These are phyloP conservation scores for Ustilago shanxiensis DNA, from an alignment of 1,284 basidiomycete species.

Conservation along the genomic window DNA sequence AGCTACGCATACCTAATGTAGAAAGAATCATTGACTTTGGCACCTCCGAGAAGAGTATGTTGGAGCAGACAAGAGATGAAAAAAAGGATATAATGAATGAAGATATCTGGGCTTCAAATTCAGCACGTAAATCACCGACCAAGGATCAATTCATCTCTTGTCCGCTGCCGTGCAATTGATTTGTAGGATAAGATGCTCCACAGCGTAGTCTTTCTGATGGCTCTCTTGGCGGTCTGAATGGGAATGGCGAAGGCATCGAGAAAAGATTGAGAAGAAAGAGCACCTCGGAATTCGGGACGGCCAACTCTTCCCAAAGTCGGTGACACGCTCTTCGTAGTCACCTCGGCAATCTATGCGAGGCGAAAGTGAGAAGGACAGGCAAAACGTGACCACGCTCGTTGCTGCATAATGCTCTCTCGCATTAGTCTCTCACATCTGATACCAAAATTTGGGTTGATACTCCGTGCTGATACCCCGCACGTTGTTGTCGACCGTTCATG, in stretches of 20 bases:
- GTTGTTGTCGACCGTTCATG: not conserved
- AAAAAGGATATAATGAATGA: not conserved
- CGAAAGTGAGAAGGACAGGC: not conserved
- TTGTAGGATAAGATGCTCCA: too few species aligned
- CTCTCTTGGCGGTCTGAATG: too few species aligned
- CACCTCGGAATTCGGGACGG: conserved; percentile 6
- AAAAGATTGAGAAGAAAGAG: not conserved
- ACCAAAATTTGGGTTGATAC: not conserved
- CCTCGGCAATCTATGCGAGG: conserved; percentile 17
- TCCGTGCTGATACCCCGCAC: not conserved
- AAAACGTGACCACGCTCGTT: conserved; percentile 8
- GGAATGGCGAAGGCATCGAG: not conserved
- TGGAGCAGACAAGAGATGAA: not conserved
- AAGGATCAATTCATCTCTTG: too few species aligned
- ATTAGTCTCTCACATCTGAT: conserved; percentile 3
- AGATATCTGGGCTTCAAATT: not conserved
- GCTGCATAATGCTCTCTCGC: not conserved
- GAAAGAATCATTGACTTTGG: not conserved
- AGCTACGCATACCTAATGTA: not conserved
- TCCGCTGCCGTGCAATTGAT: too few species aligned
- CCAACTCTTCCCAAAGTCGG: not conserved
- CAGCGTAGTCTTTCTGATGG: too few species aligned
- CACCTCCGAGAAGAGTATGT: not conserved
- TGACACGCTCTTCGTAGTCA: conserved; percentile 13
- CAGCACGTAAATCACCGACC: not conserved